Base-by-base conservation (phyloP, 371 early-diverging fungal genomes). In the Mucor piriformis region DNA sequence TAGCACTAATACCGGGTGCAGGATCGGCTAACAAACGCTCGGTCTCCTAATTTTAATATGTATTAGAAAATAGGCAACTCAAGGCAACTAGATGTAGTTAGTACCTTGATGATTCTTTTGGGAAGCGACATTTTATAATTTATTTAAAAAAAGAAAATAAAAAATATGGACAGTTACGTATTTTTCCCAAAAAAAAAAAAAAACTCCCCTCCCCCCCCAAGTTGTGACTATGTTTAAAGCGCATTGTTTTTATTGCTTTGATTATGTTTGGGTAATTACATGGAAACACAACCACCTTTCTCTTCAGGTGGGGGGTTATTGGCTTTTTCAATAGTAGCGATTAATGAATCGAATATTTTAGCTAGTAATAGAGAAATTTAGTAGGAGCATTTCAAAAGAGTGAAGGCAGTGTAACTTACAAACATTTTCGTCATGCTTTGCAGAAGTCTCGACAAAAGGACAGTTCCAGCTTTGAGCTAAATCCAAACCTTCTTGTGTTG, bases 1-100 rank as follows among this genome's bases (percentile, higher is more conserved):
- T 84, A 18, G 96, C 97, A 52, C 81, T 84, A 61, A 98, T 97
- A 37, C 96, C 98, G n/a, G 98, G 97, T 33, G 92, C 95, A 15
- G 99, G 97, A 63, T 98, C 97, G 52, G 87, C 88, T 60, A 91
- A 73, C 58, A 97, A 84, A 50, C 98, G 90, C 68, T 98, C 95
- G 43, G 95, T 95, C 87, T 98, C 98, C 95, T 29, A n/a, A n/a
- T n/a, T n/a, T n/a, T 96, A 72, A 47, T 23, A 12, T 47, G 29
- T 21, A 29, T 6, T 10, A 21, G 21, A 20, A 46, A 7, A 16
- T 57, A 10, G 3, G 6, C 13, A 42, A 18, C 3, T 11, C 6
- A 42, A 20, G 20, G 4, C n/a, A n/a, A n/a, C n/a, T n/a, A 50
- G 16, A 20, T 18, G 20, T 6, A 42, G 12, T 8, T 3, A 10